phyloP scores from a whole-genome alignment of 2,329 filamentous ascomycete genomes.

The Pseudogymnoascus sp. region DNA sequence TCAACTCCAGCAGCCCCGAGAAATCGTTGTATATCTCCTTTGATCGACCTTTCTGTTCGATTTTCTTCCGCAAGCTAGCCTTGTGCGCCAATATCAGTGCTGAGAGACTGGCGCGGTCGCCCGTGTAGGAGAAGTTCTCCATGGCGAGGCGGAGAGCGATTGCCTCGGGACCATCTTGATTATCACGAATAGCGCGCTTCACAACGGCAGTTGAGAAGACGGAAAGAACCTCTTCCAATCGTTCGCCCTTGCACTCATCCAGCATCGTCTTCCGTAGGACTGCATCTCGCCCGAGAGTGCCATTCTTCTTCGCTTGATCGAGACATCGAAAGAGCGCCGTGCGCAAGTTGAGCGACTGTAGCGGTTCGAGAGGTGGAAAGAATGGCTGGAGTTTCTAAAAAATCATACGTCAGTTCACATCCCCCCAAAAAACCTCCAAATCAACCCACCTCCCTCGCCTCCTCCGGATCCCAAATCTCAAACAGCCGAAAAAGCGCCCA shows the following conservation, averaged over 20 bases:
- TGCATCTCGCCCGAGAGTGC: slow-evolving; percentile 68
- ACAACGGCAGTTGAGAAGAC: slow-evolving; percentile 78
- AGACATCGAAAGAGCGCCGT: slow-evolving; percentile 73
- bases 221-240: slow-evolving; percentile 77
- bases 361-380: slow-evolving; percentile 82
- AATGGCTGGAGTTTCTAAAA: slow-evolving; percentile 70
- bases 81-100: slow-evolving; percentile 68
- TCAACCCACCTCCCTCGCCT: slow-evolving; percentile 58
- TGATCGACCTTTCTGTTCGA: slow-evolving; percentile 53
- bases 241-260: slow-evolving; percentile 89
- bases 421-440: slow-evolving; percentile 5
- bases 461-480: slow-evolving; percentile 69
- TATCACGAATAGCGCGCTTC: slow-evolving; percentile 52
- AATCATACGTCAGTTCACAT: slow-evolving; percentile 12
- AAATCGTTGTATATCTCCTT: slow-evolving; percentile 55
- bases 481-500: slow-evolving; percentile 90
- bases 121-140: slow-evolving; percentile 50
- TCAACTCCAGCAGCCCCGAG: slow-evolving; percentile 53
- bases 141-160: slow-evolving; percentile 48
- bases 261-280: slow-evolving; percentile 90
- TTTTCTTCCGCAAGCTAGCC: slow-evolving; percentile 50
- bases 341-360: slow-evolving; percentile 85
- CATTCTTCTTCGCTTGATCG: slow-evolving; percentile 81
- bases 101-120: slow-evolving; percentile 47
- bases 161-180: slow-evolving; percentile 35